Base-by-base conservation (phyloP, 2,329 filamentous ascomycete genomes). In the Xylariaceae sp. region DNA sequence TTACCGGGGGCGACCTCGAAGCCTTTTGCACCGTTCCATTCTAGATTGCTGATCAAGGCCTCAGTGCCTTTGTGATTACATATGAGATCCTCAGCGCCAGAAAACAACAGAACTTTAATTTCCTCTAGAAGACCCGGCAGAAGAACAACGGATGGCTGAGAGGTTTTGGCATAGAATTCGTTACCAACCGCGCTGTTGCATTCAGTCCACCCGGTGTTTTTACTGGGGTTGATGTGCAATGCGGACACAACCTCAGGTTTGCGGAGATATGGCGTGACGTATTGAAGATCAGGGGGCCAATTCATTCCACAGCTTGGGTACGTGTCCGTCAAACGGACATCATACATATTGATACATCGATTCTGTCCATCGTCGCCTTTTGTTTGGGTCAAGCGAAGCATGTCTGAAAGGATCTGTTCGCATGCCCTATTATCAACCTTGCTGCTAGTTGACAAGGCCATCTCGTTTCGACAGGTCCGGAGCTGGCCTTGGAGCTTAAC, bases 51-150 rank as follows among this genome's bases (percentile, higher is more conserved):
- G 67, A 99, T 96, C 62, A 99, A 72, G 31, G 88, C 82, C 69
- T 99, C 94, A 0, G 94, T 99, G 55, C 94, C 94, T 32, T 96
- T 74, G 68, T 99, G 91, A 70, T 99, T 99, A 80, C 94, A 99
- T 64, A 99, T 97, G 29, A 97, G 76, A 70, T 99, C 94, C 65
- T 95, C 85, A 57, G 91, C 88, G 50, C 94, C 94, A 2, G 91
- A 96, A 74, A 97, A 99, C 26, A 99, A 81, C 1, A 96, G 74
- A 41, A 95, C 80, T 1, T 87, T 86, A 7, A 97, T 73, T 54
- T 94, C 79, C 60, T 86, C 79, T 7, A 99, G 77, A 19, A 99
- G 73, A 2, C 82, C 85, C 0, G 94, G 92, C 1, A 99, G 76
- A 3, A 96, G 75, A 2, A 83, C 74, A 56, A 91, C 75, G 0